Evolutionary conservation across 2,329 filamentous ascomycete species (phyloP), one percentile per base, ranked within the genome.

Genomic region (Colletotrichum lini): DNA sequence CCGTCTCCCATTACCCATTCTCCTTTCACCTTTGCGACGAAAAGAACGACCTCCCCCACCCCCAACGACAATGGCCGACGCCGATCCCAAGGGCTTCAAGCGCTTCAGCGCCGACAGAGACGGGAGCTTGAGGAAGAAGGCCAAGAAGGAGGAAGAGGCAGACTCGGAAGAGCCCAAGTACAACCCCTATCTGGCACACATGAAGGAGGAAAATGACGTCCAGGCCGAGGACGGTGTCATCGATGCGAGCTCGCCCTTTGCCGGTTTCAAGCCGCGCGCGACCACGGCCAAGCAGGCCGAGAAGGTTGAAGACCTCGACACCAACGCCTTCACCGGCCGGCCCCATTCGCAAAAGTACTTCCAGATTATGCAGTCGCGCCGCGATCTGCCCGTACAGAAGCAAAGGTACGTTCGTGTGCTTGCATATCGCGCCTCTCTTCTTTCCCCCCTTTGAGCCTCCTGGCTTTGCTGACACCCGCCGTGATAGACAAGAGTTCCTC

Each of bases 101-200:
- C 82, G 86, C 74, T 79, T 79, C 62, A 86, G 82, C 74, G 79
- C 82, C 62, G 85, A 87, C 72, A 76, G 78, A 58, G 84, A 85
- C 61, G 82, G 82, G 30, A 65, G 77, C 57, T 81, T 76, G 42
- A 80, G 82, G 72, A 85, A 86, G 75, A 88, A 86, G 79, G 78
- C 80, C 52, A 82, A 81, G 73, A 85, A 81, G 76, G 74, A 73
- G 76, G 74, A 73, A 35, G 77, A 75, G 16, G 78, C 78, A 44
- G 78, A 79, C 47, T 40, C 44, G 5, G 73, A 74, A 40, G 79
- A 77, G 65, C 75, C 78, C 21, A 82, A 81, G 73, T 80, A 88
- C 79, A 98, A 98, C 80, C 94, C 94, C 1, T 98, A 99, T 85
- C 90, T 99, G 73, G 94, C 95, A 67, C 96, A 99, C 83, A 93